A percentile compares a stretch with the other conserved stretches of the same genome.
phyloP scores from a whole-genome alignment of 208 protist genomes.

The Leishmania aethiopica region DNA sequence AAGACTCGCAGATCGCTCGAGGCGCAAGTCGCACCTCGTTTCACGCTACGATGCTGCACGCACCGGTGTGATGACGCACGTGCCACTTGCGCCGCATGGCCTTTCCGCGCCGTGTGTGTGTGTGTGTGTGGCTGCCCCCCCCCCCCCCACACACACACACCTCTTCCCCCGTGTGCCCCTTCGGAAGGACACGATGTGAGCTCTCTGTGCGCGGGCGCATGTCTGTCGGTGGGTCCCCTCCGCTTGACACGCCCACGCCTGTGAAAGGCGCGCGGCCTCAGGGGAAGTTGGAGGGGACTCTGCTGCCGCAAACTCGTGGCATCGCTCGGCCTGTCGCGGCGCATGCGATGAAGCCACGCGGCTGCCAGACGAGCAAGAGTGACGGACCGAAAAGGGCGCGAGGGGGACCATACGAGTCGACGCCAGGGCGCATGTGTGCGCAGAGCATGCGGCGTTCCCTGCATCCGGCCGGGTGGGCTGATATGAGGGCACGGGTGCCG shows the following conservation, averaged over 20 bases:
- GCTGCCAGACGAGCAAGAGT: background rate
- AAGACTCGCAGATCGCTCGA: background rate
- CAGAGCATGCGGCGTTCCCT: too few species aligned
- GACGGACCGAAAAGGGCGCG: too few species aligned
- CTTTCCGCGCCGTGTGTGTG: background rate
- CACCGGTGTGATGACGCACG: background rate
- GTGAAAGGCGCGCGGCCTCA: background rate
- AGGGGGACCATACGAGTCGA: too few species aligned
- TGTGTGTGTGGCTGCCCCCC: background rate
- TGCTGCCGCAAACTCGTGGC: background rate
- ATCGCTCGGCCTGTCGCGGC: background rate
- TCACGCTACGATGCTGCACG: background rate
- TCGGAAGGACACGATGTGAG: background rate
- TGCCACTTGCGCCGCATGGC: background rate
- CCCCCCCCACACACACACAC: background rate
- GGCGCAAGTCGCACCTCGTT: background rate
- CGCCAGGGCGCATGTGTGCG: too few species aligned
- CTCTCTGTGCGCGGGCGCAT: background rate
- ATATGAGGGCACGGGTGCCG: too few species aligned
- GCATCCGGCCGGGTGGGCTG: too few species aligned
- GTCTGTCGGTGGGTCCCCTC: background rate
- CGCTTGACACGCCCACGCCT: background rate
- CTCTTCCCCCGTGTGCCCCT: background rate
- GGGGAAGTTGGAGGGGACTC: background rate
- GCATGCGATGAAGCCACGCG: background rate